Percentiles rank a stretch among this genome's conserved stretches.
Evolutionary conservation across 164 flowering plant genomes (phyloP).

Genomic region (Stephania yunnanensis): DNA sequence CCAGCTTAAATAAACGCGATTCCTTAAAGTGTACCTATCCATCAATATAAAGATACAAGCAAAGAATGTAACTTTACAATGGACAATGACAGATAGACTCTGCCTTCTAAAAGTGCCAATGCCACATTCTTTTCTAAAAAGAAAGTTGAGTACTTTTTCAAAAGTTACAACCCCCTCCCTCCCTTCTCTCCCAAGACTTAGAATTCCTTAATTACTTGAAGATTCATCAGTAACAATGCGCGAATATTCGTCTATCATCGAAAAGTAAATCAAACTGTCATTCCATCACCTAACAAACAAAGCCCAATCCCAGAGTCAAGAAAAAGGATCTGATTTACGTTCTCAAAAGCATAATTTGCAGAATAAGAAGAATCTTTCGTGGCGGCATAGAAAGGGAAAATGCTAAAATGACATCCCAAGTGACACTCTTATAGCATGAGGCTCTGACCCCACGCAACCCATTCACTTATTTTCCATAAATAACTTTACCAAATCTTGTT

Average conservation of each 20-base stretch:
- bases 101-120: not conserved
- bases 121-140: not conserved
- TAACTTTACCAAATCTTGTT: too few relatives aligned
- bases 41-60: not conserved
- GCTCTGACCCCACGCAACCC: too few relatives aligned
- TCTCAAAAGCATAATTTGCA: too few relatives aligned
- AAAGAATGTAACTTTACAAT: not conserved
- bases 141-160: not conserved
- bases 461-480: too few relatives aligned
- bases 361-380: too few relatives aligned
- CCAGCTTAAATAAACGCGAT: not conserved
- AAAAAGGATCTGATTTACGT: too few relatives aligned
- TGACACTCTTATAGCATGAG: too few relatives aligned
- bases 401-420: too few relatives aligned
- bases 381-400: too few relatives aligned
- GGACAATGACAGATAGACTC: not conserved
- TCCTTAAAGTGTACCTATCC: not conserved
- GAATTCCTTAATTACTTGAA: not conserved
- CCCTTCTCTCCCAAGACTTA: slow-evolving; percentile 1
- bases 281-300: not conserved
- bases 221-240: not conserved
- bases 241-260: not conserved
- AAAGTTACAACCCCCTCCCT: not conserved
- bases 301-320: too few relatives aligned
- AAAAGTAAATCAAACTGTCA: not conserved